Percentiles rank a stretch among this genome's conserved stretches.
phyloP scores from a whole-genome alignment of 2,329 filamentous ascomycete genomes.

The Epichloe scottii region DNA sequence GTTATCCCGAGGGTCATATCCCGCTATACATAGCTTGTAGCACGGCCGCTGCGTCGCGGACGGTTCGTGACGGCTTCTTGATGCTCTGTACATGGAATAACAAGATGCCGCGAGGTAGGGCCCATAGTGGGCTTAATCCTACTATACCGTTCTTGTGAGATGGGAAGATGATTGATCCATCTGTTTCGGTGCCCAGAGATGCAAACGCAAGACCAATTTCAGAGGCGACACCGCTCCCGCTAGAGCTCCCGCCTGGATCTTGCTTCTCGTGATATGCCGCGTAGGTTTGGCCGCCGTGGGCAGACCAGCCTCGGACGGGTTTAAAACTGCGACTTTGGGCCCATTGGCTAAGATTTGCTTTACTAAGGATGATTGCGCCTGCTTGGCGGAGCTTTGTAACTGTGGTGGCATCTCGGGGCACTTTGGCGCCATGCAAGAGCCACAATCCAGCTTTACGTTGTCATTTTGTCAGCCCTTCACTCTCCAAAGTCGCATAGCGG shows the following conservation, averaged over 20 bases:
- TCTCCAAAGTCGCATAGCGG: neutral
- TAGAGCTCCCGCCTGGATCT: conserved; percentile 48
- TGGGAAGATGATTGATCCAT: conserved; percentile 24
- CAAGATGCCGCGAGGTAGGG: neutral
- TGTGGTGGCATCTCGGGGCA: conserved; percentile 43
- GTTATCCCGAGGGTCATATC: conserved; percentile 44
- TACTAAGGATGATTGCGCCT: conserved; percentile 51
- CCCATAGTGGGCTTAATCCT: neutral
- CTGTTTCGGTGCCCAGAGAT: conserved; percentile 43
- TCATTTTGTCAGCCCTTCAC: too few species aligned
- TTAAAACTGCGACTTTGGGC: conserved; percentile 44
- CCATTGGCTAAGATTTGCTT: conserved; percentile 52
- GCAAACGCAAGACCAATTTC: conserved; percentile 48
- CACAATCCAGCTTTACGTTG: conserved; percentile 36
- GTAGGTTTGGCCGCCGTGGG: conserved; percentile 47
- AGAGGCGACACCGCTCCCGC: conserved; percentile 46
- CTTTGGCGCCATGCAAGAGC: conserved; percentile 41
- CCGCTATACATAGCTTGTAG: conserved; percentile 53
- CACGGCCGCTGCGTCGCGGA: conserved; percentile 48
- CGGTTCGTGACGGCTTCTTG: conserved; percentile 47
- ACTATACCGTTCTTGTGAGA: neutral
- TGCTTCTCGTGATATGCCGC: conserved; percentile 48
- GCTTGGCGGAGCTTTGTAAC: conserved; percentile 44
- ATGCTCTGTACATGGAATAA: conserved; percentile 51
- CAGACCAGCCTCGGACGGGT: conserved; percentile 50